Evolutionary conservation across 148 eudicot species (phyloP).

Genomic region (Suaeda aralocaspica): DNA sequence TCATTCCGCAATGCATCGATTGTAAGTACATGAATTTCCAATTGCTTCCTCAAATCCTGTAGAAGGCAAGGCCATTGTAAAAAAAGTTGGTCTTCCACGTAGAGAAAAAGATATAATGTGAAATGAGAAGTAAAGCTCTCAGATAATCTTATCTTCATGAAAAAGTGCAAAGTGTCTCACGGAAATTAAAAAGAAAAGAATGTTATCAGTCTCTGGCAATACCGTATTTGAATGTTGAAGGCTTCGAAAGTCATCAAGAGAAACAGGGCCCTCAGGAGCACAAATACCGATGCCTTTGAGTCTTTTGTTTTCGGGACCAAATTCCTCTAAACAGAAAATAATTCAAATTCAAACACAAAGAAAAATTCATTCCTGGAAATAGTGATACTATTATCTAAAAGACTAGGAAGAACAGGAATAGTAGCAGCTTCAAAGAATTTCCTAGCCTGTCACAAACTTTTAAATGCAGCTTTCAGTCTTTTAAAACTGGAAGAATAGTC

Average conservation of each 20-base stretch:
- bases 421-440: no score
- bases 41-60: conserved; percentile 89
- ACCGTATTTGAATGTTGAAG: conserved; percentile 94
- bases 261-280: conserved; percentile 87
- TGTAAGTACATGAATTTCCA: conserved; percentile 66
- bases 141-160: neutral
- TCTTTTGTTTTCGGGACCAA: conserved; percentile 64
- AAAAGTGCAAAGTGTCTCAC: neutral
- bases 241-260: conserved; percentile 93
- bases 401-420: neutral
- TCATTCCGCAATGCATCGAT: conserved; percentile 65
- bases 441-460: no score
- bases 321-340: conserved; percentile 48
- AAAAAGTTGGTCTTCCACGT: neutral
- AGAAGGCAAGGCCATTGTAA: conserved; percentile 1
- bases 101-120: neutral
- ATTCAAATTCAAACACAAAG: conserved; percentile 3
- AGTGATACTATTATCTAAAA: neutral
- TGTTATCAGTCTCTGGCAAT: conserved; percentile 2
- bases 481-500: neutral
- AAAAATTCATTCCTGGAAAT: neutral
- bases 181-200: neutral
- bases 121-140: conserved; percentile 12
- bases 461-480: neutral
- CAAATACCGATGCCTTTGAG: conserved; percentile 92